Conservation (phyloP, 768 basidiomycete species). For the Infundibulicybe gibba region DNA sequence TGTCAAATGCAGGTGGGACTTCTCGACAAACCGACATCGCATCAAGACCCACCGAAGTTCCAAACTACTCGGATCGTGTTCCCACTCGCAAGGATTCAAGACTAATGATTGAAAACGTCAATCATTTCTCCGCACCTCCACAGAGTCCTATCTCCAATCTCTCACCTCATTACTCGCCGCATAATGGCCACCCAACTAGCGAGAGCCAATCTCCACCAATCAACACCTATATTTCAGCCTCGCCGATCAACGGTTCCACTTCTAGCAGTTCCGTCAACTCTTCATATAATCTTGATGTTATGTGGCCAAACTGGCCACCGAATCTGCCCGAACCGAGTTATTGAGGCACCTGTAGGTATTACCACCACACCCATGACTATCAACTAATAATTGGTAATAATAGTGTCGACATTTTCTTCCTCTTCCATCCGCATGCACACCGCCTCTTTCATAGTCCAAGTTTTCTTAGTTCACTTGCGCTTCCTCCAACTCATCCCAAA, state of each 20-base stretch:
- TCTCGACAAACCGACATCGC: constrained; percentile 4
- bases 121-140: constrained; percentile 3
- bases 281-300: constrained; percentile 32
- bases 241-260: constrained; percentile 8
- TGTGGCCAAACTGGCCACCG: constrained; percentile 60
- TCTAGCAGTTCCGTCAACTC: constrained; percentile 7
- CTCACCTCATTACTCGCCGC: too few species aligned
- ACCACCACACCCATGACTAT: constrained; percentile 1
- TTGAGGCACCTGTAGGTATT: constrained; percentile 59
- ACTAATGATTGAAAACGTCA: not conserved
- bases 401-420: constrained; percentile 79
- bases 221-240: constrained; percentile 11
- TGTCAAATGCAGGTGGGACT: constrained; percentile 8
- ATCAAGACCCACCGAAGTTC: not conserved
- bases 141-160: not conserved
- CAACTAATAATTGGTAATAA: constrained; percentile 1
- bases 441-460: constrained; percentile 65
- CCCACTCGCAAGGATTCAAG: not conserved
- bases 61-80: too few species aligned
- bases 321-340: constrained; percentile 60
- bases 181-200: too few species aligned
- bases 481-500: constrained; percentile 65
- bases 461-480: constrained; percentile 60
- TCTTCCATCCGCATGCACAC: constrained; percentile 68
- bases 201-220: constrained; percentile 16